A percentile compares a stretch with the other conserved stretches of the same genome.
phyloP scores from a whole-genome alignment of 2,329 filamentous ascomycete genomes.

The Mycosphaerella sp. region DNA sequence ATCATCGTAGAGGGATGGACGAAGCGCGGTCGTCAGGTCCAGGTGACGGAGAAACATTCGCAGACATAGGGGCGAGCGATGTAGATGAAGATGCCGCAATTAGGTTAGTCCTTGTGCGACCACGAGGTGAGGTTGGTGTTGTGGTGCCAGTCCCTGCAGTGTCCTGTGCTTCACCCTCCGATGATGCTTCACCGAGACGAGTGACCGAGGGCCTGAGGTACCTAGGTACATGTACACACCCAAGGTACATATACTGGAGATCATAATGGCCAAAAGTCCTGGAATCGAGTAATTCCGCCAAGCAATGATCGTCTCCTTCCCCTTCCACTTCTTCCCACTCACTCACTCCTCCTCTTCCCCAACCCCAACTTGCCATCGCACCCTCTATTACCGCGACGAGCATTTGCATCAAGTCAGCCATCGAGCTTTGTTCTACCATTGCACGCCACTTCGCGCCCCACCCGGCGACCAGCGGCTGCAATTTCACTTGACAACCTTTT shows the following conservation, averaged over 20 bases:
- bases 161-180: too few relatives aligned
- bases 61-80: conserved; percentile 24
- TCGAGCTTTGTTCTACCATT: neutral
- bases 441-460: neutral
- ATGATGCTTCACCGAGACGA: too few relatives aligned
- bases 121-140: neutral
- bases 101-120: conserved; percentile 3
- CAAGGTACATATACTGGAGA: neutral
- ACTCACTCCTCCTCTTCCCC: neutral
- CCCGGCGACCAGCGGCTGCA: neutral
- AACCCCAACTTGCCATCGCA: neutral
- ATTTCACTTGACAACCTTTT: neutral
- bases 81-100: neutral
- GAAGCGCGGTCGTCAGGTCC: conserved; percentile 91
- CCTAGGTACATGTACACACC: too few relatives aligned
- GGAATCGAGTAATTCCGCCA: neutral
- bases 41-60: conserved; percentile 94
- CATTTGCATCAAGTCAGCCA: neutral
- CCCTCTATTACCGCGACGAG: neutral
- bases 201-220: too few relatives aligned
- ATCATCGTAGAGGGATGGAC: conserved; percentile 85
- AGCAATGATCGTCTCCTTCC: neutral
- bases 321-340: neutral
- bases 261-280: neutral
- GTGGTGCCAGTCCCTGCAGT: neutral